Base-by-base conservation (phyloP, 1,139 yeast species). In the Schwanniomyces etchellsii region DNA sequence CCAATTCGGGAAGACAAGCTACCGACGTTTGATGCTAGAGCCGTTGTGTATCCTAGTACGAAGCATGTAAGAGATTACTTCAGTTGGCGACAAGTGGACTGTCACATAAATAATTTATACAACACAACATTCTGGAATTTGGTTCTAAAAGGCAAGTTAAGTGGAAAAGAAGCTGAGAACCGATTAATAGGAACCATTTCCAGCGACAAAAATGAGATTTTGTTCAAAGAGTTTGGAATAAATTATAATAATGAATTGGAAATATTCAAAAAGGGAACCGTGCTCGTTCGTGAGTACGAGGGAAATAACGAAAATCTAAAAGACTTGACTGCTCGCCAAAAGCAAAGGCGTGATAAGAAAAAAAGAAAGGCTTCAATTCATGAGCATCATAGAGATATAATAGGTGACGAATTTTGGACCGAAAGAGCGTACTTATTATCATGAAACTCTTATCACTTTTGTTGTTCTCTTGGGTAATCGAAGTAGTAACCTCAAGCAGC, bases 31-130 rank as follows among this genome's bases (percentile, higher is more conserved):
- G 99, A 91, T 56, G 88, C 94, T 0, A 62, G 99, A 28, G 94
- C 94, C 1, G 94, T 91, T 9, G 60, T 77, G 2, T 91, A 91
- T 45, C 99, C 99, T 0, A 74, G 71, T 34, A 44, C 61, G 16
- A 47, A 60, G 6, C 61, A 67, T 2, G 66, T 89, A 2, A 64
- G 84, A 32, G 97, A 91, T 52, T 93, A 93, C 50, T 73, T 93
- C 40, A 63, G 83, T 33, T 93, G 99, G 99, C 68, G 99, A 44
- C 97, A 86, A 51, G 98, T 82, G 1, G 99, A 91, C 51, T 91
- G 98, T 35, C 98, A 91, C 56, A 91, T 91, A 34, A 91, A 91
- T 52, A 91, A 91, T 51, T 59, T 93, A 38, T 93, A 89, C 63
- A 91, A 91, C 49, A 93, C 99, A 0, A 65, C 88, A 1, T 93